phyloP scores from a whole-genome alignment of 768 basidiomycete genomes.

The Pleurotus platypus region DNA sequence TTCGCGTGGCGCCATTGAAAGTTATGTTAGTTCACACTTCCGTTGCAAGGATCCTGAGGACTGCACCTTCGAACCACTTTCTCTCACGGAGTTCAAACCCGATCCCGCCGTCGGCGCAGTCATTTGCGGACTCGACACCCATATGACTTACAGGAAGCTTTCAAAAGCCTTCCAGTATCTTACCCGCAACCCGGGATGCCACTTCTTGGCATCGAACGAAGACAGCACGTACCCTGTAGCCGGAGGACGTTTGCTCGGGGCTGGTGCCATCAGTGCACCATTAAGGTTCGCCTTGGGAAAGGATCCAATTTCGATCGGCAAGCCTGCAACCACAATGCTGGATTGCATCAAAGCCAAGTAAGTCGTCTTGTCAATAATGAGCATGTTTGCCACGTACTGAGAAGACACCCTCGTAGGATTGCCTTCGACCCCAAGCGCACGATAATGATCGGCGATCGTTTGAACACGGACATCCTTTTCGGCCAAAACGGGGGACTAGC shows the following conservation, averaged over 20 bases:
- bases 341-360: constrained; percentile 81
- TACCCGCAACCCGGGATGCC: constrained; percentile 71
- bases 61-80: constrained; percentile 67
- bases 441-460: constrained; percentile 94
- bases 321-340: constrained; percentile 89
- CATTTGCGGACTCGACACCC: constrained; percentile 86
- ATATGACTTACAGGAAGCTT: constrained; percentile 91
- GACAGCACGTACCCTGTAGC: constrained; percentile 87
- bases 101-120: constrained; percentile 89
- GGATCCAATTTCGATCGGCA: constrained; percentile 80
- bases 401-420: constrained; percentile 49
- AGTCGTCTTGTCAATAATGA: constrained; percentile 13
- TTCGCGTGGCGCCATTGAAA: constrained; percentile 19
- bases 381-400: neutral
- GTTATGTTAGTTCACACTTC: neutral
- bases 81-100: constrained; percentile 60
- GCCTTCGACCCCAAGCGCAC: constrained; percentile 82
- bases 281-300: constrained; percentile 68
- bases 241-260: constrained; percentile 75
- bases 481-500: constrained; percentile 82
- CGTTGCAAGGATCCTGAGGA: constrained; percentile 74
- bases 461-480: constrained; percentile 95
- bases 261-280: constrained; percentile 82
- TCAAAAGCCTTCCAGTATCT: constrained; percentile 92
- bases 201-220: constrained; percentile 88